Percentiles rank a stretch among this genome's conserved stretches.
Conservation (phyloP, 1,284 basidiomycete species). For the Volvariella volvacea region DNA sequence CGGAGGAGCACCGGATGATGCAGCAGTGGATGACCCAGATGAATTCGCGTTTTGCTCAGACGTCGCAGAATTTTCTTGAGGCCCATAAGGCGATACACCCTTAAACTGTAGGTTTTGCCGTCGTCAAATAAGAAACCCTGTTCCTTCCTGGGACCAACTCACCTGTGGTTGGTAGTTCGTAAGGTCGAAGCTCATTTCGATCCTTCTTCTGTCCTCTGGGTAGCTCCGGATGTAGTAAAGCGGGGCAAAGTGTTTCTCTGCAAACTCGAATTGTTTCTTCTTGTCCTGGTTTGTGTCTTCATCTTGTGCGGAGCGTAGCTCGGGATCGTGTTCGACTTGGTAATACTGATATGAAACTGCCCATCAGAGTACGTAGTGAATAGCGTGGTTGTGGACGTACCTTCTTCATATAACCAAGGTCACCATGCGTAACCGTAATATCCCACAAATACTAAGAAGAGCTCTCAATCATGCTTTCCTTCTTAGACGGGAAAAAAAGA, state of each 20-base stretch:
- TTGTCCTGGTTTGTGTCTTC: slow-evolving; percentile 26
- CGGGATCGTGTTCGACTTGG: slow-evolving; percentile 33
- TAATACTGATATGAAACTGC: slow-evolving; percentile 32
- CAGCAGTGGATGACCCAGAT: no score
- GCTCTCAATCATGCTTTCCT: no score
- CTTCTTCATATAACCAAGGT: slow-evolving; percentile 49
- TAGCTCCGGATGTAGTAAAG: slow-evolving; percentile 56
- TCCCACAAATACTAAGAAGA: slow-evolving; percentile 44
- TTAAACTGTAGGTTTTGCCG: slow-evolving; percentile 16
- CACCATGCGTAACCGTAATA: slow-evolving; percentile 53
- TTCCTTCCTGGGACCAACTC: slow-evolving; percentile 7
- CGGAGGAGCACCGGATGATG: no score
- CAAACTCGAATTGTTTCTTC: slow-evolving; percentile 34
- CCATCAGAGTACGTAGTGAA: neutral
- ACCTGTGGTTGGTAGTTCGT: slow-evolving; percentile 54
- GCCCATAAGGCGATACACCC: slow-evolving; percentile 13
- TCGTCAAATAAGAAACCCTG: neutral
- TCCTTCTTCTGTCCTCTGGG: slow-evolving; percentile 43
- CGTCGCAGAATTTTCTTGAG: slow-evolving; percentile 4
- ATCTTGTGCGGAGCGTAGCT: slow-evolving; percentile 27
- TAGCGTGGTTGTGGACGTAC: slow-evolving; percentile 15
- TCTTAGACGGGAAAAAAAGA: neutral
- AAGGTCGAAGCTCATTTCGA: slow-evolving; percentile 60
- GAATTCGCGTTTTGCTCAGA: no score
- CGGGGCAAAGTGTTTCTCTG: slow-evolving; percentile 42